Evolutionary conservation across 257 asterid species (phyloP).

Genomic region (Solanum okadae): DNA sequence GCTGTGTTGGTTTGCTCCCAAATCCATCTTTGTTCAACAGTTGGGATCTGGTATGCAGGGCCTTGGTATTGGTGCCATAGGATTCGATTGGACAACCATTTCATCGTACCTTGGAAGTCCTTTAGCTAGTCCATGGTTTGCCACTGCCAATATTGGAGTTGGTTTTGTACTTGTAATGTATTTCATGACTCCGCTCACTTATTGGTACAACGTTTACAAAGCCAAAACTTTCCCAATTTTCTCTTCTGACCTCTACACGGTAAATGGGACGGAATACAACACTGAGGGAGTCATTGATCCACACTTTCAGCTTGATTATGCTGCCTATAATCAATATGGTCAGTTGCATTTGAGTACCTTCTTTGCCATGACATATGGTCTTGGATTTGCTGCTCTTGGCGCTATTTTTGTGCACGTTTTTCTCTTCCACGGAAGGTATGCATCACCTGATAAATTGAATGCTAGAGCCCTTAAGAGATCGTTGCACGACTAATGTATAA

Average conservation of each 20-base stretch:
- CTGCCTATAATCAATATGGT: constrained; percentile 25
- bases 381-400: constrained; percentile 38
- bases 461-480: neutral
- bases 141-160: constrained; percentile 27
- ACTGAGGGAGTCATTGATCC: constrained; percentile 8
- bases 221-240: constrained; percentile 45
- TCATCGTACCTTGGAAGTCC: constrained; percentile 42
- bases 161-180: constrained; percentile 31
- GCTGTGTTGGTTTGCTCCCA: constrained; percentile 43
- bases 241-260: constrained; percentile 16
- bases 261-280: constrained; percentile 18
- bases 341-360: constrained; percentile 27
- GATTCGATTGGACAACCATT: constrained; percentile 36
- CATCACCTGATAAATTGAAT: neutral
- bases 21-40: constrained; percentile 26
- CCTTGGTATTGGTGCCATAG: constrained; percentile 35
- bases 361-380: constrained; percentile 35
- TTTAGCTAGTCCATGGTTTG: constrained; percentile 49
- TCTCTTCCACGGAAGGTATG: constrained; percentile 42
- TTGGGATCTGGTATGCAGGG: constrained; percentile 39
- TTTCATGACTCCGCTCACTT: constrained; percentile 19
- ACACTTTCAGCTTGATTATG: constrained; percentile 28
- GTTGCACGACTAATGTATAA: neutral
- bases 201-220: constrained; percentile 32
- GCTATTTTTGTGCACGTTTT: constrained; percentile 36